These are phyloP conservation scores for Myxozyma geophila DNA, from an alignment of 805 yeast genomes.

Conservation along the genomic window DNA sequence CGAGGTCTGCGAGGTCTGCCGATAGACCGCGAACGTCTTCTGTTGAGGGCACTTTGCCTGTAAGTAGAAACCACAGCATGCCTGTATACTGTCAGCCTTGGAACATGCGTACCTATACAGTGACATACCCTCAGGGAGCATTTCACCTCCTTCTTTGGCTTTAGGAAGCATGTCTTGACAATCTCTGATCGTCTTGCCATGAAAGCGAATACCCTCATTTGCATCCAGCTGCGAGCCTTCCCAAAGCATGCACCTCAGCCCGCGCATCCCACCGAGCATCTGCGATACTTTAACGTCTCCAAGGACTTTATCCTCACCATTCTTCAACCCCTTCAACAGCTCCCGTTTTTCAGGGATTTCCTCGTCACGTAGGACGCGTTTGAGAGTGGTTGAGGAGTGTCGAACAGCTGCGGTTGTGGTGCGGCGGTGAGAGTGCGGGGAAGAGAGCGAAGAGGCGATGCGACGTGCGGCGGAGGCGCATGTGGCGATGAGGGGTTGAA, in stretches of 20 bases:
- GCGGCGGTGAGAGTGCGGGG: conserved; percentile 14
- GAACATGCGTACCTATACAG: neutral
- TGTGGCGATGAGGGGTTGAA: conserved; percentile 1
- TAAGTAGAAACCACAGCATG: conserved; percentile 76
- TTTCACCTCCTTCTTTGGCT: conserved; percentile 58
- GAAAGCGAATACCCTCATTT: conserved; percentile 75
- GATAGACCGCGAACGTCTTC: conserved; percentile 62
- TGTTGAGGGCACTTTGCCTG: conserved; percentile 71
- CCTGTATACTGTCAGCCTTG: conserved; percentile 26
- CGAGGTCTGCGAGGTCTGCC: conserved; percentile 66
- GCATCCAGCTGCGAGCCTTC: conserved; percentile 80
- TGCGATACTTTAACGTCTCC: conserved; percentile 54
- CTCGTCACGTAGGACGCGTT: conserved; percentile 43
- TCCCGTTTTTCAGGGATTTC: conserved; percentile 54
- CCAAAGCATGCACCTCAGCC: conserved; percentile 75
- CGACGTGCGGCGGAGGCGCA: neutral
- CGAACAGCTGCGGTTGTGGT: conserved; percentile 4
- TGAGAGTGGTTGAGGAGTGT: conserved; percentile 41
- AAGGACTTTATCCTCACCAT: conserved; percentile 46
- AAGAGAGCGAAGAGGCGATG: neutral
- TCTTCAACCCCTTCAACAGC: conserved; percentile 50
- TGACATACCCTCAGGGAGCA: conserved; percentile 65
- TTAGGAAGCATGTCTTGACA: conserved; percentile 69
- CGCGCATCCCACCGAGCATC: conserved; percentile 77
- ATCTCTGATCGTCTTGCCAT: conserved; percentile 74